A percentile compares a stretch with the other conserved stretches of the same genome.
phyloP scores from a whole-genome alignment of 805 yeast genomes.

The Ogataea pilisensis region DNA sequence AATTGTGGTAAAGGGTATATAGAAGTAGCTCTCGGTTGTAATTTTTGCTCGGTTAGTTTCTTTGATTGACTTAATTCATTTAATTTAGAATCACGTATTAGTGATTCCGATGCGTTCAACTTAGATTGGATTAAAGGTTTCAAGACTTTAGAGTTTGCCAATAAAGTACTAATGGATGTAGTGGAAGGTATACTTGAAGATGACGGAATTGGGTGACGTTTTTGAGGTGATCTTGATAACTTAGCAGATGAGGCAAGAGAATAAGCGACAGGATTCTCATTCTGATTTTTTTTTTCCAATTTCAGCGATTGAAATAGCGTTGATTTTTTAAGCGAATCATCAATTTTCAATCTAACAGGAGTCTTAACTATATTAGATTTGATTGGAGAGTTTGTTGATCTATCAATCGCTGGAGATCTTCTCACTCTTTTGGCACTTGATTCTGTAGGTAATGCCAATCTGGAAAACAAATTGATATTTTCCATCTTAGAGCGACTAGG shows the following conservation, averaged over 20 bases:
- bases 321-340: slow-evolving; percentile 7
- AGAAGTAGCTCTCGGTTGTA: slow-evolving; percentile 12
- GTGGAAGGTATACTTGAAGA: background rate
- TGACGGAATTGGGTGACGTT: background rate
- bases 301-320: slow-evolving; percentile 7
- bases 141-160: slow-evolving; percentile 10
- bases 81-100: slow-evolving; percentile 5
- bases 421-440: slow-evolving; percentile 19
- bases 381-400: slow-evolving; percentile 5
- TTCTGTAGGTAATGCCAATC: slow-evolving; percentile 26
- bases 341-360: slow-evolving; percentile 4
- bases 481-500: slow-evolving; percentile 5
- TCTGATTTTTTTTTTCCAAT: slow-evolving; percentile 8
- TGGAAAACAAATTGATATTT: slow-evolving; percentile 12
- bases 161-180: slow-evolving; percentile 1
- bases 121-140: slow-evolving; percentile 11
- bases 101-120: slow-evolving; percentile 4
- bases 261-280: too few relatives aligned
- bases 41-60: slow-evolving; percentile 24
- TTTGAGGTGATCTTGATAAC: background rate
- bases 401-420: slow-evolving; percentile 9
- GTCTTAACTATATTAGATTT: slow-evolving; percentile 4
- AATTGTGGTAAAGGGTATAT: slow-evolving; percentile 3
- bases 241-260: too few relatives aligned
- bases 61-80: slow-evolving; percentile 12